Percentiles rank a stretch among this genome's conserved stretches.
Evolutionary conservation across 2,329 filamentous ascomycete species (phyloP).

Genomic region (Aspergillus viridinutans): DNA sequence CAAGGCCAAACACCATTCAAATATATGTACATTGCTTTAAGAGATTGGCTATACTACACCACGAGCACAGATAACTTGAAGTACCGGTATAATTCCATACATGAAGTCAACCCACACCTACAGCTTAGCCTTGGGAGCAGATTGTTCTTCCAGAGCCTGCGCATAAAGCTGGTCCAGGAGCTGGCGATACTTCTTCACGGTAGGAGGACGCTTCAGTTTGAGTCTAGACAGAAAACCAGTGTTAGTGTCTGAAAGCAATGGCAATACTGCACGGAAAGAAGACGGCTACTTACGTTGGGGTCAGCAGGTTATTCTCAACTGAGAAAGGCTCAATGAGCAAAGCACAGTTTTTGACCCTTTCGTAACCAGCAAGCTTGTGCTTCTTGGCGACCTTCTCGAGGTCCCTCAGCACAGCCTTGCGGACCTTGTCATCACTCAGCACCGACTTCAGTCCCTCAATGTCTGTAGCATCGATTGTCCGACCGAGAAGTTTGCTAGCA

Average conservation of each 20-base stretch:
- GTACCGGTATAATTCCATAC: conserved; percentile 2
- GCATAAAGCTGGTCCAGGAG: conserved; percentile 60
- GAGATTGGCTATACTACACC: background rate
- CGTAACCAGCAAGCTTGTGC: conserved; percentile 88
- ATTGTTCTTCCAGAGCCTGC: conserved; percentile 44
- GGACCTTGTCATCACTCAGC: conserved; percentile 64
- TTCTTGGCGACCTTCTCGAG: conserved; percentile 73
- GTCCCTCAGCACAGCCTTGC: conserved; percentile 70
- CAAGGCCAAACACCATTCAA: background rate
- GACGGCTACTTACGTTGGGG: conserved; percentile 43
- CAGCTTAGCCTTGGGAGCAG: conserved; percentile 39
- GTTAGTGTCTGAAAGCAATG: conserved; percentile 1
- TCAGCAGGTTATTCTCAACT: conserved; percentile 79
- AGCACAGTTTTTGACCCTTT: conserved; percentile 70
- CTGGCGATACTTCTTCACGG: conserved; percentile 57
- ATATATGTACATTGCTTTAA: conserved; percentile 3
- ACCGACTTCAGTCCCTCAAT: conserved; percentile 63
- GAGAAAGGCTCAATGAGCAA: conserved; percentile 86
- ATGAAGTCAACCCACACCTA: conserved; percentile 15
- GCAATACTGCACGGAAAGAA: background rate
- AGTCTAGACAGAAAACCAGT: conserved; percentile 43
- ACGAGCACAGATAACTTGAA: background rate
- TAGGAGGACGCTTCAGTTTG: conserved; percentile 67
- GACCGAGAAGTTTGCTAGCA: conserved; percentile 70
- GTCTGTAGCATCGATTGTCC: conserved; percentile 62